Percentiles rank a stretch among this genome's conserved stretches.
phyloP scores from a whole-genome alignment of 129 eudicot genomes.

The Flaveria sonorensis region DNA sequence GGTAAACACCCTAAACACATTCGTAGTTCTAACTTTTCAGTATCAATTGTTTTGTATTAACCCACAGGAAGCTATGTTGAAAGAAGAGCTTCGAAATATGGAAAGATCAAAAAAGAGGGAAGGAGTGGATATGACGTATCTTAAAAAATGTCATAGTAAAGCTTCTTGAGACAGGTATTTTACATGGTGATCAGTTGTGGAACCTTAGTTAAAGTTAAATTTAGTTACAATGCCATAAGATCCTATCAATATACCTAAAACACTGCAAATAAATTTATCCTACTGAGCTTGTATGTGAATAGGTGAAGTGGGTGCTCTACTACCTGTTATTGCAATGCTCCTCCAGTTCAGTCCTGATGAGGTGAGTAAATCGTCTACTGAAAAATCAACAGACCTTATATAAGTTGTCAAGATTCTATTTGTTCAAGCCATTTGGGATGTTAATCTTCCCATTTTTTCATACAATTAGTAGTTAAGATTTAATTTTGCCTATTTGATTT shows the following conservation, averaged over 20 bases:
- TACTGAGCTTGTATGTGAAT: slow-evolving; percentile 28
- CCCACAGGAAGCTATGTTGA: slow-evolving; percentile 78
- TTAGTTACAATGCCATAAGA: background rate
- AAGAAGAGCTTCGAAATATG: slow-evolving; percentile 94
- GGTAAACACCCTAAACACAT: background rate
- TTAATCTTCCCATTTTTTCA: background rate
- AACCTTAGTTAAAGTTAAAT: slow-evolving; percentile 10
- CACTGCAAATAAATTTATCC: slow-evolving; percentile 1
- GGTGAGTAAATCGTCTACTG: slow-evolving; percentile 48
- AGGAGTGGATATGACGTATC: slow-evolving; percentile 99
- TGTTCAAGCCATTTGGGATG: background rate
- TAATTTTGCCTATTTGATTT: slow-evolving; percentile 7
- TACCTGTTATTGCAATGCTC: slow-evolving; percentile 96
- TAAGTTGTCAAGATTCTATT: background rate
- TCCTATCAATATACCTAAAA: slow-evolving; percentile 1
- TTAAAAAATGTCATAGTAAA: slow-evolving; percentile 89
- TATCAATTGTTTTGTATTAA: slow-evolving; percentile 8
- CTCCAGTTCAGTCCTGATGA: slow-evolving; percentile 99
- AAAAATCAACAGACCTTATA: background rate
- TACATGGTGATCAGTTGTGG: background rate
- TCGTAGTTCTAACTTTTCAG: slow-evolving; percentile 17
- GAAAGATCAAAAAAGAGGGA: slow-evolving; percentile 95
- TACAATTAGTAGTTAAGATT: background rate
- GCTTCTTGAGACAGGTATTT: slow-evolving; percentile 95
- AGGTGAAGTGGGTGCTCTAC: slow-evolving; percentile 98